Conservation (phyloP, 352 stramenopile species). For the Globisporangium cederbergense region DNA sequence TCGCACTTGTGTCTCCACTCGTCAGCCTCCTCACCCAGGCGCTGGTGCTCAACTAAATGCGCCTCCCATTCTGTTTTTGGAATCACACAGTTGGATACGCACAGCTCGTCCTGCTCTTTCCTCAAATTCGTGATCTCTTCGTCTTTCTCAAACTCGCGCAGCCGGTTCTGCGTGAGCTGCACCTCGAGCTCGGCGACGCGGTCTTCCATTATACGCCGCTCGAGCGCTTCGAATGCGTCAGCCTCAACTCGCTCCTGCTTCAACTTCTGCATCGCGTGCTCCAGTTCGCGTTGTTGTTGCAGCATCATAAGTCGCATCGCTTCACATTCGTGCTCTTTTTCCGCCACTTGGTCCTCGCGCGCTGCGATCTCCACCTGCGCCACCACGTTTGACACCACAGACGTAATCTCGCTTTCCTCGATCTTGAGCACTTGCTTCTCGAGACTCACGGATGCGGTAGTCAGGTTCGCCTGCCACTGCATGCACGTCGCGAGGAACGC, state of each 20-base stretch:
- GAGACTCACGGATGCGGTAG: not conserved
- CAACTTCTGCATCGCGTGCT: constrained; percentile 18
- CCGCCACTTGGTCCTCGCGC: constrained; percentile 6
- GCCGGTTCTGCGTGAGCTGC: constrained; percentile 36
- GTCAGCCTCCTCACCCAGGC: constrained; percentile 19
- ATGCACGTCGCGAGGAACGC: constrained; percentile 7
- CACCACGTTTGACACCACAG: constrained; percentile 34
- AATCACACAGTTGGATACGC: constrained; percentile 22
- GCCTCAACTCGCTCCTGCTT: constrained; percentile 19
- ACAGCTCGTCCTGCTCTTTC: constrained; percentile 26
- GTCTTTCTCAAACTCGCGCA: constrained; percentile 40
- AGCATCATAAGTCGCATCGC: constrained; percentile 1
- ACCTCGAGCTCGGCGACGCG: constrained; percentile 51
- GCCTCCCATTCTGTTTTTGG: constrained; percentile 23
- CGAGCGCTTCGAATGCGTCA: constrained; percentile 43
- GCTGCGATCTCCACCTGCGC: constrained; percentile 26
- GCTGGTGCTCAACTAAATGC: constrained; percentile 23
- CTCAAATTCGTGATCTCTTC: constrained; percentile 31
- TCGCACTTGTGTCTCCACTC: constrained; percentile 20
- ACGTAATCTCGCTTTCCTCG: constrained; percentile 25
- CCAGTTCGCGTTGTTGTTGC: constrained; percentile 19
- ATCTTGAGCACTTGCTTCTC: not conserved
- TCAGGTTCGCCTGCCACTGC: constrained; percentile 11
- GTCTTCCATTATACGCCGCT: constrained; percentile 48
- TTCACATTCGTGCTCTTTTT: constrained; percentile 1